These are phyloP conservation scores for Xylaria sp. DNA, from an alignment of 495 filamentous ascomycete genomes.

Conservation along the genomic window DNA sequence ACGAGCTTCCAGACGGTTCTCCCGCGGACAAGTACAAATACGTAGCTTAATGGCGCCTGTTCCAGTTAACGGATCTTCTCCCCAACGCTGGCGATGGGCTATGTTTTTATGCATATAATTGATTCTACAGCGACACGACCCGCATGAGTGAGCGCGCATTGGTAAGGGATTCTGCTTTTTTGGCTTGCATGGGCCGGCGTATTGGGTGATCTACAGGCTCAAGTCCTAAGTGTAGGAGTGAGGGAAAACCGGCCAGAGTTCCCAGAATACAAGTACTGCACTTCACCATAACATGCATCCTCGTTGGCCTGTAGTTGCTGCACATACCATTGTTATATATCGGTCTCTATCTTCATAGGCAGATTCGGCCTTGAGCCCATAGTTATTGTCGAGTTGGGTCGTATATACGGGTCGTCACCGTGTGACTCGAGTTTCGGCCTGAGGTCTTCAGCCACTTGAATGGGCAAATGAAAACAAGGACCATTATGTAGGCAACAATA, in stretches of 20 bases:
- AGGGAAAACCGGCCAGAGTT: neutral
- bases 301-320: neutral
- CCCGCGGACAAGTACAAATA: constrained; percentile 42
- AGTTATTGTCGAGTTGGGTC: neutral
- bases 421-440: constrained; percentile 2
- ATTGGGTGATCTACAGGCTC: constrained; percentile 6
- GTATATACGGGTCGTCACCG: neutral
- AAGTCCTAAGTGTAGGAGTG: constrained; percentile 11
- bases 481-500: neutral
- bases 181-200: constrained; percentile 21
- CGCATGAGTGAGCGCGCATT: constrained; percentile 27
- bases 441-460: neutral
- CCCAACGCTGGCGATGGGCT: constrained; percentile 10
- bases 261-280: neutral
- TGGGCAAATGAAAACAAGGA: neutral
- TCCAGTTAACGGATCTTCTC: neutral
- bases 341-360: neutral
- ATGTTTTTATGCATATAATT: constrained; percentile 12
- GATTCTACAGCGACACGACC: constrained; percentile 23
- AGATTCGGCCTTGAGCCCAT: neutral
- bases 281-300: neutral
- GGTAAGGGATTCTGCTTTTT: constrained; percentile 16
- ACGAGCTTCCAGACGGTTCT: constrained; percentile 56
- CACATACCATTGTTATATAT: neutral
- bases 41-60: constrained; percentile 30